A percentile compares a stretch with the other conserved stretches of the same genome.
Evolutionary conservation across 352 stramenopile genomes (phyloP).

Genomic region (Phytophthora idaei): DNA sequence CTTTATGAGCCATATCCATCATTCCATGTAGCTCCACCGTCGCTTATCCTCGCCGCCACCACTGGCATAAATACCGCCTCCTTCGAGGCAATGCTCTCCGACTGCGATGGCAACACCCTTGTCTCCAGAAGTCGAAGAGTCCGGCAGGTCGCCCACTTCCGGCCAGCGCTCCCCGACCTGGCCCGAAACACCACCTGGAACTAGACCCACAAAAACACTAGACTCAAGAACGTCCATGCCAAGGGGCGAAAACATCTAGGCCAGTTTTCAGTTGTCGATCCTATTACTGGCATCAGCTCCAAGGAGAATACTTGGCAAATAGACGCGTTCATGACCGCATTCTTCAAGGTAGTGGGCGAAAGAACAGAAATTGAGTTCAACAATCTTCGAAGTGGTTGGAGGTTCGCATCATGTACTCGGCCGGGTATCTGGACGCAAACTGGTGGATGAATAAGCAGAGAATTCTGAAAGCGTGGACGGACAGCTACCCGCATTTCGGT

Average conservation of each 20-base stretch:
- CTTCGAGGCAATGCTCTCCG: no score
- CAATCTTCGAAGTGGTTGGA: not conserved
- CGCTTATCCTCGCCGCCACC: no score
- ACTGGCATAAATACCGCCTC: no score
- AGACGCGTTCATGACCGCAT: constrained; percentile 3
- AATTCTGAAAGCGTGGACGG: constrained; percentile 2
- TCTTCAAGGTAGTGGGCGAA: not conserved
- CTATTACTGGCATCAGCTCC: not conserved
- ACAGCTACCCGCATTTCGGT: not conserved
- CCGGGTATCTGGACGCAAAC: not conserved
- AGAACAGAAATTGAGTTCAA: constrained; percentile 1
- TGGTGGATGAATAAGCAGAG: constrained; percentile 10
- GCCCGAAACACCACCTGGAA: no score
- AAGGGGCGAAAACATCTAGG: not conserved
- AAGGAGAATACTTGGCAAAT: constrained; percentile 1
- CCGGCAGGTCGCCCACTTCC: no score
- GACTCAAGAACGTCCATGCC: not conserved
- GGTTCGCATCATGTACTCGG: not conserved
- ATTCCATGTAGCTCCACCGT: no score
- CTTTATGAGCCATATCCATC: no score
- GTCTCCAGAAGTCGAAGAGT: no score
- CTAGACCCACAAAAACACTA: no score
- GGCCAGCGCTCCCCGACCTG: no score
- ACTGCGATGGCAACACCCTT: no score
- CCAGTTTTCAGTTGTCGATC: not conserved